These are phyloP conservation scores for Middelhovenomyces tepae DNA, from an alignment of 805 yeast species.

Conservation along the genomic window DNA sequence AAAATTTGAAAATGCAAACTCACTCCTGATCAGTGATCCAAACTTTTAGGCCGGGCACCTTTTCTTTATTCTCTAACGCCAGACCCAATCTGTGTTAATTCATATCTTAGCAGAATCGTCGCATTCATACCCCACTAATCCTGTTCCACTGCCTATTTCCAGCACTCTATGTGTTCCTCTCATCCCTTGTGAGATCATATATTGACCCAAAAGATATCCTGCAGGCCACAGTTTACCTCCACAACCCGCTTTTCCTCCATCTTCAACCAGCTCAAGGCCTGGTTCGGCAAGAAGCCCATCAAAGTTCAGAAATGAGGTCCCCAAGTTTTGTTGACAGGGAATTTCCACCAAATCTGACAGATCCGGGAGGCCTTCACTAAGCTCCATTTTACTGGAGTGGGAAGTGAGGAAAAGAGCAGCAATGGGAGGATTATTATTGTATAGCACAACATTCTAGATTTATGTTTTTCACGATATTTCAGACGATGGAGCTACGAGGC, in stretches of 20 bases:
- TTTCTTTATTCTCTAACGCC: conserved; percentile 25
- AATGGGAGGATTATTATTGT: too few species aligned
- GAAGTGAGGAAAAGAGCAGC: too few species aligned
- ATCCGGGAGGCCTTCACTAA: too few species aligned
- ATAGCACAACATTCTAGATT: too few species aligned
- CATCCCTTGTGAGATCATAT: conserved; percentile 27
- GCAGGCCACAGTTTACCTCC: conserved; percentile 61
- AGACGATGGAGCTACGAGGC: too few species aligned
- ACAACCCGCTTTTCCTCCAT: conserved; percentile 53
- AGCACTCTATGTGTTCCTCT: conserved; percentile 24
- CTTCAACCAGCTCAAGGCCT: conserved; percentile 38
- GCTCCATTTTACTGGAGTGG: conserved; percentile 14
- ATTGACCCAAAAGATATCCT: conserved; percentile 45
- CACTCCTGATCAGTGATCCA: conserved; percentile 42
- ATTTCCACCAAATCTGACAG: conserved; percentile 30
- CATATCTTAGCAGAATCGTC: not conserved
- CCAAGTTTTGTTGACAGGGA: conserved; percentile 30
- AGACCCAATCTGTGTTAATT: conserved; percentile 13
- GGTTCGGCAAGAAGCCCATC: conserved; percentile 30
- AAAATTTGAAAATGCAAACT: conserved; percentile 6
- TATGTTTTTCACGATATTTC: too few species aligned
- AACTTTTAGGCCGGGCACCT: conserved; percentile 27
- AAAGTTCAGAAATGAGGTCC: conserved; percentile 32
- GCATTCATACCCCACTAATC: conserved; percentile 38
- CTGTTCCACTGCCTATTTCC: conserved; percentile 54